These are phyloP conservation scores for Ascosphaera apis DNA, from an alignment of 2,329 filamentous ascomycete species.

Conservation along the genomic window DNA sequence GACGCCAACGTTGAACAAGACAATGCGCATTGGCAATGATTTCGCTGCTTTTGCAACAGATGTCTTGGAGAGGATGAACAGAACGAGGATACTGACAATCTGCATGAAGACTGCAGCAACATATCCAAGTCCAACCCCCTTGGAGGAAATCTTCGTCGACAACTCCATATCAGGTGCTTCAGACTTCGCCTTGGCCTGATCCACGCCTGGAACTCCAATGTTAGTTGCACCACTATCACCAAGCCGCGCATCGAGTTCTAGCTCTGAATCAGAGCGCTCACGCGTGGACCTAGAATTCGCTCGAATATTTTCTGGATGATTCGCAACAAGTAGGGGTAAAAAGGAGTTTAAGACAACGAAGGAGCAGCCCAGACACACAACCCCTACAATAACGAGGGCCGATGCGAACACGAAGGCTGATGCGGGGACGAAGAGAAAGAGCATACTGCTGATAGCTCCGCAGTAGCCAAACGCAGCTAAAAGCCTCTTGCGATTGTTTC, in stretches of 20 bases:
- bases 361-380: constrained; percentile 72
- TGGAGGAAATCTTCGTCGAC: constrained; percentile 69
- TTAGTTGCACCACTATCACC: constrained; percentile 4
- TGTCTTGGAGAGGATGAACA: constrained; percentile 28
- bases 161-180: constrained; percentile 47
- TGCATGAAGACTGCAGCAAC: constrained; percentile 64
- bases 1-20: constrained; percentile 55
- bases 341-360: constrained; percentile 88
- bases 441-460: constrained; percentile 62
- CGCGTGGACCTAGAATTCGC: constrained; percentile 7
- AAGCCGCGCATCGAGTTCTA: constrained; percentile 8
- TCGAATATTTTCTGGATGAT: constrained; percentile 37
- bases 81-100: constrained; percentile 50
- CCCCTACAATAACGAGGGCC: constrained; percentile 60
- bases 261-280: constrained; percentile 9
- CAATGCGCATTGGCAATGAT: constrained; percentile 57
- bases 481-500: constrained; percentile 49
- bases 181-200: constrained; percentile 3
- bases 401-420: constrained; percentile 54
- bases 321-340: constrained; percentile 61
- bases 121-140: constrained; percentile 76
- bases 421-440: constrained; percentile 59
- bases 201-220: constrained; percentile 1
- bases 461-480: constrained; percentile 57
- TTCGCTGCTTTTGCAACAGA: constrained; percentile 35